Evolutionary conservation across 148 eudicot genomes (phyloP), one percentile per base, ranked within the genome.

Genomic region (Agrostemma githago): DNA sequence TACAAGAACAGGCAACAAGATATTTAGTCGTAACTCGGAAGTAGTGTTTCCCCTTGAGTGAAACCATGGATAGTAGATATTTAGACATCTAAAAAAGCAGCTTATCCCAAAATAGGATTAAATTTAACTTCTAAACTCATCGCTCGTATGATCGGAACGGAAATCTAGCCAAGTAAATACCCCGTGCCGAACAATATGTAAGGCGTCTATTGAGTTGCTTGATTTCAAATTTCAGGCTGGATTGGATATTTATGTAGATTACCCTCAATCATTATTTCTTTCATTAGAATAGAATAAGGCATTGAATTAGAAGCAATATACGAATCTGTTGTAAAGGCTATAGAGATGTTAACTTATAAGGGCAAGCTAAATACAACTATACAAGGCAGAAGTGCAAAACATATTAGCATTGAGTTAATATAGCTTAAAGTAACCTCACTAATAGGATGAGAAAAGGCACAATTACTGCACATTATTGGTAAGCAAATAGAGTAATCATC

Each of bases 381-480:
- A 26, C 34, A 26, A 26, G 34, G 34, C 34, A 26, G 70, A 68
- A 46, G 58, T 38, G 34, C 19, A 44, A 12, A 51, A 51, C 41
- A 70, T 5, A 68, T 10, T 48, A 46, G 58, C 72, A 48, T 68
- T 3, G 12, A 26, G 9, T 5, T 61, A 62, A 62, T 19, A 48
- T 38, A 72, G 63, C 41, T 51, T 63, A 51, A 6, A 6, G 56
- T 26, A 14, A 43, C 6, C 8, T 11, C 1, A 11, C 11, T 34
- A 57, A 65, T 34, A 26, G 34, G 72, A 59, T 69, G 60, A 39
- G 42, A 62, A 51, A 60, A 38, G 56, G 26, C 54, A 43, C 21
- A 67, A 67, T 67, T 34, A 43, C 8, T 67, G 71, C 56, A 67
- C 8, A 66, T 66, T 41, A 14, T 44, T 43, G 37, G 66, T 15